A percentile compares a stretch with the other conserved stretches of the same genome.
Evolutionary conservation across 106 monocot species (phyloP).

Genomic region (Dendrobium huoshanense): DNA sequence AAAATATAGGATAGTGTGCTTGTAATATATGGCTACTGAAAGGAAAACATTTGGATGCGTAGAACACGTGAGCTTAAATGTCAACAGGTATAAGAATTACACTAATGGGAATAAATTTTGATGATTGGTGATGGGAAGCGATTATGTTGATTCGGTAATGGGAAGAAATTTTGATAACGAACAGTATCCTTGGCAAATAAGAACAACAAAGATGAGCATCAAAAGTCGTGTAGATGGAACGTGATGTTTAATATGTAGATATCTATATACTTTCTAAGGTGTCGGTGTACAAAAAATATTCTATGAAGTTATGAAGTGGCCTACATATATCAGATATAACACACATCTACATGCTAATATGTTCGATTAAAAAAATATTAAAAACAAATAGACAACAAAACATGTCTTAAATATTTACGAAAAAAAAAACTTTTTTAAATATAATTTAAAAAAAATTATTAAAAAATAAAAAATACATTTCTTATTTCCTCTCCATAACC

Average conservation of each 20-base stretch:
- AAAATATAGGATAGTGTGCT: neutral
- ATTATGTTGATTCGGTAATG: neutral
- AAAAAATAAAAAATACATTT: too few species aligned
- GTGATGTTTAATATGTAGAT: neutral
- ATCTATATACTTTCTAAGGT: neutral
- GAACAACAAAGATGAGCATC: neutral
- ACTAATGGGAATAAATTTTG: neutral
- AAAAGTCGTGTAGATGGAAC: neutral
- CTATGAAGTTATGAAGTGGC: too few species aligned
- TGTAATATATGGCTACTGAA: neutral
- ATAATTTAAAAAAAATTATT: too few species aligned
- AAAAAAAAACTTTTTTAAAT: too few species aligned
- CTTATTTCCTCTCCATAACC: too few species aligned
- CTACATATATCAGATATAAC: too few species aligned
- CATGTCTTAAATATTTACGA: too few species aligned
- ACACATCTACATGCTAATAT: too few species aligned
- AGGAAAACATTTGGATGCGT: neutral
- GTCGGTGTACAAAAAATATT: neutral
- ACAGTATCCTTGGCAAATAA: neutral
- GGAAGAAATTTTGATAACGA: neutral
- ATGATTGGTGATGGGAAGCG: neutral
- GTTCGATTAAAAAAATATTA: too few species aligned
- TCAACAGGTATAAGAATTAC: neutral
- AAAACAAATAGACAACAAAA: too few species aligned
- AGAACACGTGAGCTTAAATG: neutral